Evolutionary conservation across 441 rosid species (phyloP).

Genomic region (Croton laevigatus): DNA sequence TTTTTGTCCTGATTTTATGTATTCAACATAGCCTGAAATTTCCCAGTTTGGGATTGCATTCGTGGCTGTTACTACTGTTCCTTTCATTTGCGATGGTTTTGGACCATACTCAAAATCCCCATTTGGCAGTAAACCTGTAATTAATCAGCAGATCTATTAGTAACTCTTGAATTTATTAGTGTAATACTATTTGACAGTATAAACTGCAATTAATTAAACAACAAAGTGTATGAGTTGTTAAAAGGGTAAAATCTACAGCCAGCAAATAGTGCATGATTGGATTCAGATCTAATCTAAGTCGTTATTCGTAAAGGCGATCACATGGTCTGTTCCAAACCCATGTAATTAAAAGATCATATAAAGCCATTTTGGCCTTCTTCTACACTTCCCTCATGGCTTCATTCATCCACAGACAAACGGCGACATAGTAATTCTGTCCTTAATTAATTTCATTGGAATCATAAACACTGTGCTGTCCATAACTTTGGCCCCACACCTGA

Average conservation of each 20-base stretch:
- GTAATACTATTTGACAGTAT: neutral
- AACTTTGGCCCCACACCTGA: neutral
- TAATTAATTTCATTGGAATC: neutral
- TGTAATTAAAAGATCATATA: conserved; percentile 1
- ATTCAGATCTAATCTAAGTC: neutral
- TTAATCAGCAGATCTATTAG: neutral
- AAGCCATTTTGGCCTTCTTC: neutral
- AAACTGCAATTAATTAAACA: too few relatives aligned
- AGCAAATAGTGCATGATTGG: neutral
- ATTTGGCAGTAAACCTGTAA: conserved; percentile 68
- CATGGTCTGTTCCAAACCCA: conserved; percentile 12
- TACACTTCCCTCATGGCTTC: neutral
- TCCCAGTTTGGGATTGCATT: conserved; percentile 65
- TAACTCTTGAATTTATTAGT: neutral
- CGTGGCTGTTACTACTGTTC: conserved; percentile 42
- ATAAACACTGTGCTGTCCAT: neutral
- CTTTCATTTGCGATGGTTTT: conserved; percentile 50
- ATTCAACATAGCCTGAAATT: conserved; percentile 66
- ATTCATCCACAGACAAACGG: neutral
- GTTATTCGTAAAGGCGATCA: neutral
- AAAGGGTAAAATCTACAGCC: too few relatives aligned
- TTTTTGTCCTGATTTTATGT: conserved; percentile 72
- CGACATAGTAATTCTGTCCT: neutral
- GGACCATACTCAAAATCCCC: conserved; percentile 76
- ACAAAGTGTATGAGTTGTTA: too few relatives aligned